Evolutionary conservation across 176 grass and related monocot species (phyloP).

Genomic region (Oryza coarctata): DNA sequence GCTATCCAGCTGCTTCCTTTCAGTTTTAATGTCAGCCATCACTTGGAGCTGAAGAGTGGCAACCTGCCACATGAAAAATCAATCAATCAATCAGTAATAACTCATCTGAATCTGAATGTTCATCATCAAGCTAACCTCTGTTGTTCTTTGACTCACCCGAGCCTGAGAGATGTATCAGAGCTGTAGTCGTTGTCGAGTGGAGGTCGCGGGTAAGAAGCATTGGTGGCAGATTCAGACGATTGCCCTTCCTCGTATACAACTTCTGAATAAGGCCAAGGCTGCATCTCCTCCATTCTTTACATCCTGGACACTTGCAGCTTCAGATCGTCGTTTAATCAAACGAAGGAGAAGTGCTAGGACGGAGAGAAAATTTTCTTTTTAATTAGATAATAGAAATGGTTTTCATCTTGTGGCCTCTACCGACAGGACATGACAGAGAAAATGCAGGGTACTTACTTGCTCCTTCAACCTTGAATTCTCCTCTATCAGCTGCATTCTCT

Average conservation of each 20-base stretch:
- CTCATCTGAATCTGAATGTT: not conserved
- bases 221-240: conserved; percentile 71
- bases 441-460: conserved; percentile 46
- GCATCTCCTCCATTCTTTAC: conserved; percentile 49
- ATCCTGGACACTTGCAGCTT: conserved; percentile 53
- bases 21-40: not conserved
- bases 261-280: conserved; percentile 46
- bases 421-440: no score
- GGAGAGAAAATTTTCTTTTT: not conserved
- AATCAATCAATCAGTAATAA: not conserved
- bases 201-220: conserved; percentile 30
- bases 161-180: conserved; percentile 60
- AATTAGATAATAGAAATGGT: no score
- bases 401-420: no score
- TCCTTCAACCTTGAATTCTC: conserved; percentile 58
- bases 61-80: conserved; percentile 39
- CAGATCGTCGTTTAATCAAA: not conserved
- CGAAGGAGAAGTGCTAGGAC: not conserved
- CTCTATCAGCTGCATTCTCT: conserved; percentile 55
- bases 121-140: not conserved
- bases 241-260: conserved; percentile 52
- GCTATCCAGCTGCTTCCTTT: not conserved
- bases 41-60: conserved; percentile 45
- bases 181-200: conserved; percentile 38
- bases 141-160: conserved; percentile 46